phyloP scores from a whole-genome alignment of 2,329 filamentous ascomycete genomes.

The Metarhizium album region DNA sequence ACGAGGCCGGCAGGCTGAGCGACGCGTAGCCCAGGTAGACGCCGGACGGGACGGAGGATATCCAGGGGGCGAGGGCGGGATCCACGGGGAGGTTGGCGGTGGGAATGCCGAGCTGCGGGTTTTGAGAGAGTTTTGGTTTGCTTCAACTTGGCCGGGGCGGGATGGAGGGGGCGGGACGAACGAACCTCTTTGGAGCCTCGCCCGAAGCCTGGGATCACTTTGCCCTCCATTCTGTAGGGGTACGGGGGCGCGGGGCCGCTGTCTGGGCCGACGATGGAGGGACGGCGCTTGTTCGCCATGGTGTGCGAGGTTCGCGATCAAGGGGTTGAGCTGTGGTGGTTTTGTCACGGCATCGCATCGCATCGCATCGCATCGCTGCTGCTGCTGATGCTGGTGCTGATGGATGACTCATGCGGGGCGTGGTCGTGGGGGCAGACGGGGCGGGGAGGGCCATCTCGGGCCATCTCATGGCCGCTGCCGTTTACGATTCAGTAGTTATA shows the following conservation, averaged over 20 bases:
- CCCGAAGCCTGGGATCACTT: conserved; percentile 87
- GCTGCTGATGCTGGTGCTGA: no score
- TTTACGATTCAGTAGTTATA: no score
- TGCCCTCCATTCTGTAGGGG: conserved; percentile 73
- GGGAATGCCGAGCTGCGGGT: conserved; percentile 72
- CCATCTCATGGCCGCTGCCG: no score
- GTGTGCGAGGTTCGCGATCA: background rate
- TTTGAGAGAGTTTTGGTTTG: no score
- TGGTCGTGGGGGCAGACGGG: no score
- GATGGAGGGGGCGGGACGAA: conserved; percentile 5
- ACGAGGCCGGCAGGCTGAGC: conserved; percentile 42
- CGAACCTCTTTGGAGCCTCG: conserved; percentile 81
- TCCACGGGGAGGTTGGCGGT: conserved; percentile 86
- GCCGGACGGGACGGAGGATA: conserved; percentile 56
- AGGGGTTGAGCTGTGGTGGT: background rate
- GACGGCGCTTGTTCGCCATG: conserved; percentile 30
- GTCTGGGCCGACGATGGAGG: conserved; percentile 62
- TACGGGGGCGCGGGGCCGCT: conserved; percentile 66
- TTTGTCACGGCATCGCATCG: no score
- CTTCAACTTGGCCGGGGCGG: background rate
- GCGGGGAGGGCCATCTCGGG: no score
- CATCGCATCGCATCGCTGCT: no score
- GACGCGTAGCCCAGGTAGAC: conserved; percentile 92
- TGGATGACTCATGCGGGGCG: no score
- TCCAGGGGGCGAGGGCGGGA: conserved; percentile 47